phyloP scores from a whole-genome alignment of 768 basidiomycete species.

The Clitopilus passeckerianus region DNA sequence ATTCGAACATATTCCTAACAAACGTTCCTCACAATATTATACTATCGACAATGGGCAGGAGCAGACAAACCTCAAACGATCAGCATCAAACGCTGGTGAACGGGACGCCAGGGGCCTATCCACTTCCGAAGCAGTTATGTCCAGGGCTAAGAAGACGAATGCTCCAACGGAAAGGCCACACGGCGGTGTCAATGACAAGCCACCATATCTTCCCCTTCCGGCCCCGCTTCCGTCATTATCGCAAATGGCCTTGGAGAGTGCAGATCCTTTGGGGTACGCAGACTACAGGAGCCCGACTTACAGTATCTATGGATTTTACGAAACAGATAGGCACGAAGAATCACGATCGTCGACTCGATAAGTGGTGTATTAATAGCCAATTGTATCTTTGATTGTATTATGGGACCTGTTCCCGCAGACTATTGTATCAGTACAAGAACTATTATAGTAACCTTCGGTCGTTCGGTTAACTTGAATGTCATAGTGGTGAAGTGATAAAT shows the following conservation, averaged over 20 bases:
- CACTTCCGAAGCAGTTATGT: neutral
- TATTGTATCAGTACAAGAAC: neutral
- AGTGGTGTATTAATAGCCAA: constrained; percentile 1
- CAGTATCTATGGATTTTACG: constrained; percentile 76
- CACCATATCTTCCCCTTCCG: constrained; percentile 78
- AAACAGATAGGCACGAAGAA: constrained; percentile 48
- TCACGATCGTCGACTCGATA: constrained; percentile 15
- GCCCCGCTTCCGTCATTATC: constrained; percentile 68
- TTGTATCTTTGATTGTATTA: neutral
- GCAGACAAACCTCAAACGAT: constrained; percentile 29
- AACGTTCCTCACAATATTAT: neutral
- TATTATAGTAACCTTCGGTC: no score
- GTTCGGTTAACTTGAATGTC: no score
- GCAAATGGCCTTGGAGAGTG: constrained; percentile 71
- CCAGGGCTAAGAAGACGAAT: neutral
- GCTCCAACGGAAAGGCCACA: neutral
- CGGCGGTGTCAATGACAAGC: constrained; percentile 44
- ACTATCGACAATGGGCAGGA: constrained; percentile 13
- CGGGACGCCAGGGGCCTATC: constrained; percentile 38
- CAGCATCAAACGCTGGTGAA: constrained; percentile 46
- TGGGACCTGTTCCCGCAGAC: neutral
- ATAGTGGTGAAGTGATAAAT: no score
- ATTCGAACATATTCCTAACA: neutral
- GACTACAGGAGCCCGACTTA: constrained; percentile 79
- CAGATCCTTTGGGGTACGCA: constrained; percentile 54